Evolutionary conservation across 257 asterid genomes (phyloP), one percentile per base, ranked within the genome.

Genomic region (Petunia secreta): DNA sequence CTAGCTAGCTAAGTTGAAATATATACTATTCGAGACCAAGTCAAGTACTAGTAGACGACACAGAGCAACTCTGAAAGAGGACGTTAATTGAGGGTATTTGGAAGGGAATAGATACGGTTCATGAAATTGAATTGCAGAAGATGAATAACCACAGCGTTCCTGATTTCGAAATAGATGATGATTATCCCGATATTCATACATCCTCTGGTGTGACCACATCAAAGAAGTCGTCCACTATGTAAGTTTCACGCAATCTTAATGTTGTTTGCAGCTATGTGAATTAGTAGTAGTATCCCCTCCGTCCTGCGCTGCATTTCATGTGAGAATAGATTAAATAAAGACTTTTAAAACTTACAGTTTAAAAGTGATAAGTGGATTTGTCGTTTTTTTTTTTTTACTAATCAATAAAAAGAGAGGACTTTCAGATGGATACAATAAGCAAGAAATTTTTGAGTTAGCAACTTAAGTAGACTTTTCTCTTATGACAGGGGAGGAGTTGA

Each of bases 101-200:
- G 55, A 0, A 9, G 10, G 15, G 8, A 7, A 3, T 1, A 4
- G 52, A 36, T 46, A 4, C 6, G 11, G 16, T 15, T 67, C 38
- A 48, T 71, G 41, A 48, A 10, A 50, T 48, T 48, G 46, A 50
- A 36, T 34, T 41, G 48, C 25, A 57, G 2, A 37, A 16, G 69
- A 82, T 77, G 85, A 82, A 76, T 66, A 11, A 82, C 46, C 57
- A 62, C 6, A 53, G 6, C 57, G 85, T 82, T 65, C 85, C 79
- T 37, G 65, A 77, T 82, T 82, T 77, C 59, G 57, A 77, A 68
- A 66, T 46, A 82, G 75, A 77, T 37, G 79, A 82, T 5, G 82
- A 82, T 48, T 37, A 77, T 36, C 38, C 63, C 3, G 16, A 48
- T 71, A 71, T 82, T 66, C 79, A 64, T 2, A 13, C 48, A 34